Percentiles rank a stretch among this genome's conserved stretches.
These are phyloP conservation scores for Macrophomina pseudophaseolina DNA, from an alignment of 2,329 filamentous ascomycete genomes.

Conservation along the genomic window DNA sequence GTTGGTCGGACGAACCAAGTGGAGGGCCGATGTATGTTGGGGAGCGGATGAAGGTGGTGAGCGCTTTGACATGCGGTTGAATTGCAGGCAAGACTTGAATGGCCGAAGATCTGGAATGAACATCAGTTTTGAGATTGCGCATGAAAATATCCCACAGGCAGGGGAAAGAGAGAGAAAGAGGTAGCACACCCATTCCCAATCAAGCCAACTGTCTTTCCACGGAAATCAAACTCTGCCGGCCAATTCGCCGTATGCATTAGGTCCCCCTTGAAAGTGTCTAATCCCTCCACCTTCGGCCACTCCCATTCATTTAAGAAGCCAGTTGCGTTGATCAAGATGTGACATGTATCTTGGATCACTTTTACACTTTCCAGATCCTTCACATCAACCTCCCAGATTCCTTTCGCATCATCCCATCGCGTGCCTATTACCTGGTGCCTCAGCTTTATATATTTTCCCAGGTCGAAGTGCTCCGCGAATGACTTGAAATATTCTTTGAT, in stretches of 20 bases:
- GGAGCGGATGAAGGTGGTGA: conserved; percentile 58
- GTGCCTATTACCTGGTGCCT: conserved; percentile 41
- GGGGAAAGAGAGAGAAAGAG: no score
- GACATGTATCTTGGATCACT: conserved; percentile 29
- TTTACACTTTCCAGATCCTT: conserved; percentile 27
- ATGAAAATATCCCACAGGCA: conserved; percentile 10
- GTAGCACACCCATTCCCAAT: conserved; percentile 54
- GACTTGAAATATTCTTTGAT: conserved; percentile 51
- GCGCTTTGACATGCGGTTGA: conserved; percentile 49
- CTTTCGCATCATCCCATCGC: conserved; percentile 35
- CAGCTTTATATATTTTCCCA: conserved; percentile 44
- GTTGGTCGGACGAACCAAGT: conserved; percentile 48
- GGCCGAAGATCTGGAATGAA: conserved; percentile 54
- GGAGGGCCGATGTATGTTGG: conserved; percentile 58
- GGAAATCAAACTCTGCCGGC: conserved; percentile 57
- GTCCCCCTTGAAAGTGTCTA: conserved; percentile 57
- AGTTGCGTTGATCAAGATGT: conserved; percentile 35
- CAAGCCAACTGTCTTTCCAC: conserved; percentile 56
- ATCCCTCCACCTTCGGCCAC: conserved; percentile 59
- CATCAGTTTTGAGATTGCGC: conserved; percentile 25
- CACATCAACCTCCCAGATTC: conserved; percentile 37
- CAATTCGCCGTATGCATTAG: conserved; percentile 63
- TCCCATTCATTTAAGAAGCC: conserved; percentile 32
- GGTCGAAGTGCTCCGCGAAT: conserved; percentile 48
- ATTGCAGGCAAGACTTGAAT: conserved; percentile 60